These are phyloP conservation scores for Chaetoceros muelleri DNA, from an alignment of 108 stramenopile genomes.

Conservation along the genomic window DNA sequence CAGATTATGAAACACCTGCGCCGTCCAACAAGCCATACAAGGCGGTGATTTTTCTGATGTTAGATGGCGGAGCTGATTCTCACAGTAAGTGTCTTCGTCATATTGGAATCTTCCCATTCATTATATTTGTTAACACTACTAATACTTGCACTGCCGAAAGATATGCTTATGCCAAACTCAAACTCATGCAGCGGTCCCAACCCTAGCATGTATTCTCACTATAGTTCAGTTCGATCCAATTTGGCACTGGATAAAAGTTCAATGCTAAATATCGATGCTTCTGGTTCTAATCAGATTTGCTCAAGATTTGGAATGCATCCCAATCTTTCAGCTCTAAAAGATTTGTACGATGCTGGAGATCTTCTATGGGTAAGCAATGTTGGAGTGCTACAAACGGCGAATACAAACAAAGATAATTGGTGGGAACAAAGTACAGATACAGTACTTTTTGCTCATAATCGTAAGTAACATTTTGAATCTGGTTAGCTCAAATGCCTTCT, in stretches of 20 bases:
- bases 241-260: background rate
- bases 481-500: background rate
- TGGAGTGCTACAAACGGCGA: constrained; percentile 38
- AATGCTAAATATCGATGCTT: constrained; percentile 20
- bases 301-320: constrained; percentile 45
- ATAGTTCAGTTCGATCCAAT: background rate
- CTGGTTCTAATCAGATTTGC: constrained; percentile 32
- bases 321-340: constrained; percentile 15
- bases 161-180: background rate
- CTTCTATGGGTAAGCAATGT: constrained; percentile 50
- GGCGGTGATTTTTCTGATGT: constrained; percentile 42
- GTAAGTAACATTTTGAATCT: background rate
- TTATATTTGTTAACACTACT: no score
- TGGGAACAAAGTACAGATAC: background rate
- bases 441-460: background rate
- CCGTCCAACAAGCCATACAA: constrained; percentile 28
- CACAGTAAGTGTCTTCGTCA: background rate
- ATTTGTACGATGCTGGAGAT: constrained; percentile 48
- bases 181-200: background rate
- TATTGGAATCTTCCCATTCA: no score
- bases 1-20: constrained; percentile 7
- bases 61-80: constrained; percentile 32
- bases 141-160: no score
- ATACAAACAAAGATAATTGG: constrained; percentile 3
- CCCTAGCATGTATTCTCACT: background rate